These are phyloP conservation scores for Arachnomyces sp. DNA, from an alignment of 2,329 filamentous ascomycete species.

Conservation along the genomic window DNA sequence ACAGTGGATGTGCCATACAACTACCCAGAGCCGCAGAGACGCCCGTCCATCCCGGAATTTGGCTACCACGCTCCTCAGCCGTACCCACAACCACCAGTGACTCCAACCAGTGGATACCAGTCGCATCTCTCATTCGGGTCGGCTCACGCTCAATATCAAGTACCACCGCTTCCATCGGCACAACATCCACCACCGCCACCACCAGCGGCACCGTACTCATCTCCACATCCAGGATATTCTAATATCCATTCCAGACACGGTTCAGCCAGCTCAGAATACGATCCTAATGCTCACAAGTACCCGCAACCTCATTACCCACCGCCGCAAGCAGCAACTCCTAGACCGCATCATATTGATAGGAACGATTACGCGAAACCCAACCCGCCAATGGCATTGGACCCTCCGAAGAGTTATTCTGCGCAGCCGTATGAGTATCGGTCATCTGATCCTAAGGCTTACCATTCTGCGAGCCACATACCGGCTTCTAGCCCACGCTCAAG, in stretches of 20 bases:
- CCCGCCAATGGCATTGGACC: constrained; percentile 23
- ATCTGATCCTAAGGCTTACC: constrained; percentile 33
- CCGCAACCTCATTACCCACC: constrained; percentile 19
- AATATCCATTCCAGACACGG: constrained; percentile 21
- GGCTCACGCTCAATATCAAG: constrained; percentile 34
- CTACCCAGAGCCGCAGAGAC: constrained; percentile 35
- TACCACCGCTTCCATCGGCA: constrained; percentile 35
- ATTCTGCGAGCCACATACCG: constrained; percentile 25
- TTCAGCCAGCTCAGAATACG: constrained; percentile 27
- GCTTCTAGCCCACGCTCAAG: constrained; percentile 33
- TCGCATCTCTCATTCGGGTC: constrained; percentile 39
- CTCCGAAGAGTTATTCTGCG: constrained; percentile 14
- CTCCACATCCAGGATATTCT: constrained; percentile 28
- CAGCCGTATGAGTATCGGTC: constrained; percentile 32
- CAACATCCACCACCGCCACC: constrained; percentile 40
- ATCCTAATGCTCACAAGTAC: constrained; percentile 18
- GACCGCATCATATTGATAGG: constrained; percentile 12
- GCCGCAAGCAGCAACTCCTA: constrained; percentile 1
- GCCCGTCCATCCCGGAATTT: constrained; percentile 44
- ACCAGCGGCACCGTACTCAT: constrained; percentile 26
- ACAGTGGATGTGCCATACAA: constrained; percentile 44
- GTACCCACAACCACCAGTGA: constrained; percentile 31
- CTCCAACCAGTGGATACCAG: constrained; percentile 23
- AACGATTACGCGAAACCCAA: constrained; percentile 20
- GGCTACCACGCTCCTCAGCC: constrained; percentile 25